Base-by-base conservation (phyloP, 116 monocot species). In the Cymodocea nodosa region DNA sequence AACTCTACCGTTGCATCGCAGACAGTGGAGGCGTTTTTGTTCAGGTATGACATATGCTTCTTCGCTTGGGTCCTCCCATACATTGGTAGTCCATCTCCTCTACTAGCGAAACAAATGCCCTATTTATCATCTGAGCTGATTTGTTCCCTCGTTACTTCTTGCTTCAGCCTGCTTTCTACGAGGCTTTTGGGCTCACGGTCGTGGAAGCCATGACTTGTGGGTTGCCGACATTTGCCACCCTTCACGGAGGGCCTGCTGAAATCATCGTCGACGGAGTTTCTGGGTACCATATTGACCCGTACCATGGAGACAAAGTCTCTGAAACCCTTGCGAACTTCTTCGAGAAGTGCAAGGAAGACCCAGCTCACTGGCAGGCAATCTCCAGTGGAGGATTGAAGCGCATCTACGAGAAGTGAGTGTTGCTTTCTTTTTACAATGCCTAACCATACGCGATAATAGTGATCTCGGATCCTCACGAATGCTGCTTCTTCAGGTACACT, bases 121-220 rank as follows among this genome's bases (percentile, higher is more conserved):
- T 39, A n/a, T n/a, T n/a, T n/a, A n/a, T n/a, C 2, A 30, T 4
- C 11, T 44, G 12, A 44, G 44, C 44, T 44, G 44, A 44, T 44
- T 44, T 23, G n/a, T 60, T 20, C 2, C 20, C 2, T 23, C 22
- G 7, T 36, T 15, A 68, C 36, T 53, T 17, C 23, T 39, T 65
- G 17, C 30, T 14, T 12, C 72, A 93, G 89, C 93, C 93, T 70
- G 93, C 93, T 3, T 84, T 88, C 50, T 93, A 92, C 15, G 92
- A 92, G 75, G 92, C 93, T 0, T 93, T 93, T 35, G 93, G 93
- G 54, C 79, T 93, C 1, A 93, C 93, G 0, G 93, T 93, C 1
- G 75, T 93, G 0, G 93, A 93, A 50, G 60, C 93, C 59, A 93
- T 93, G 93, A 89, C 88, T 16, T 87, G 87, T n/a, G 89, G 89